Percentiles rank a stretch among this genome's conserved stretches.
Evolutionary conservation across 805 yeast genomes (phyloP).

Genomic region (Ascoidea rubescens): DNA sequence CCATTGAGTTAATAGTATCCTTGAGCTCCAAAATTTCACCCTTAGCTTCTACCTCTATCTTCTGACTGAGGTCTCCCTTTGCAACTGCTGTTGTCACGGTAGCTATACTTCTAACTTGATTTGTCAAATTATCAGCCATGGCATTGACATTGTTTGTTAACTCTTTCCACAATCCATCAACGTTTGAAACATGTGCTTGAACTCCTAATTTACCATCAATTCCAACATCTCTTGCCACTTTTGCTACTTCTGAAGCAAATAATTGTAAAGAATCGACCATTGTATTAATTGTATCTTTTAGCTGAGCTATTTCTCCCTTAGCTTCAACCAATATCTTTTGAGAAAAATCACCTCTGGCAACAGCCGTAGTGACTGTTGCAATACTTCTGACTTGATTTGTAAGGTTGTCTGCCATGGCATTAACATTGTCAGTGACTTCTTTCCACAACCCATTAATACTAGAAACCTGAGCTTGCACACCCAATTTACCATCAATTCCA

Average conservation of each 20-base stretch:
- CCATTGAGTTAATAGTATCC: conserved; percentile 84
- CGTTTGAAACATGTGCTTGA: conserved; percentile 70
- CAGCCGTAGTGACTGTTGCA: conserved; percentile 81
- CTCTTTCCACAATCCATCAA: conserved; percentile 80
- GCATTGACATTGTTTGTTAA: conserved; percentile 75
- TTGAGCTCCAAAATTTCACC: conserved; percentile 82
- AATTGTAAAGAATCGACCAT: conserved; percentile 83
- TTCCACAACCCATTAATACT: conserved; percentile 83
- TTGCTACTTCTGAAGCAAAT: conserved; percentile 70
- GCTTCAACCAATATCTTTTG: conserved; percentile 81
- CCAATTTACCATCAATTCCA: conserved; percentile 81
- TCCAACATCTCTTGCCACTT: conserved; percentile 82
- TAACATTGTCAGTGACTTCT: conserved; percentile 74
- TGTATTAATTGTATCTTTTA: conserved; percentile 69
- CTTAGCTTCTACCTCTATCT: conserved; percentile 80
- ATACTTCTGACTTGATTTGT: conserved; percentile 82
- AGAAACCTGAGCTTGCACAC: conserved; percentile 75
- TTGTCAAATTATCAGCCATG: conserved; percentile 78
- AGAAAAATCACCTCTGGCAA: conserved; percentile 69
- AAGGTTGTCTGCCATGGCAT: conserved; percentile 80
- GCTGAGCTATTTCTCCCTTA: conserved; percentile 64
- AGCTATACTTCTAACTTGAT: conserved; percentile 80
- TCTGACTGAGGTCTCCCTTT: conserved; percentile 74
- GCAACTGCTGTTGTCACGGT: conserved; percentile 89
- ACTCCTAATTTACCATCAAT: conserved; percentile 86